phyloP scores from a whole-genome alignment of 768 basidiomycete genomes.

The Termitomyces sp. region DNA sequence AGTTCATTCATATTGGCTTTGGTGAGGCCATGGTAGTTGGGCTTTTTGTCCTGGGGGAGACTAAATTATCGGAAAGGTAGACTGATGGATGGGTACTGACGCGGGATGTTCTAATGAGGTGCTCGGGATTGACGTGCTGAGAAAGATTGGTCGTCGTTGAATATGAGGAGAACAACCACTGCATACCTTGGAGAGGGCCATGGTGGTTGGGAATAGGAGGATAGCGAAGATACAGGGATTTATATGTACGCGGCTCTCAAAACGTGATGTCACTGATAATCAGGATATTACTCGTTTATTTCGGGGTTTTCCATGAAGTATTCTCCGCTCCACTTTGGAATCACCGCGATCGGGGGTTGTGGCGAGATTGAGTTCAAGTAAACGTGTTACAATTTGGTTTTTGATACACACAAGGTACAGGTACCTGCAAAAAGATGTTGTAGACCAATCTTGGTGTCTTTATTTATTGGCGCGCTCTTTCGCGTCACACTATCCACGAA shows the following conservation, averaged over 20 bases:
- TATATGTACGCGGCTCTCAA: neutral
- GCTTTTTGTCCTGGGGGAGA: conserved; percentile 39
- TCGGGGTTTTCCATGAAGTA: neutral
- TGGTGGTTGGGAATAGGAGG: conserved; percentile 19
- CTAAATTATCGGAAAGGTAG: neutral
- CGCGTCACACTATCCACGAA: conserved; percentile 62
- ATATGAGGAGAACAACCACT: neutral
- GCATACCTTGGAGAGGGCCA: conserved; percentile 58
- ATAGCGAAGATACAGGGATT: neutral
- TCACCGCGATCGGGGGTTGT: too few relatives aligned
- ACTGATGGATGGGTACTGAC: conserved; percentile 19
- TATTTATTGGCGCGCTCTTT: conserved; percentile 46
- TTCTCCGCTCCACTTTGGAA: neutral
- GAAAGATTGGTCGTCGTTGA: conserved; percentile 1
- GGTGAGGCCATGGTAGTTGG: conserved; percentile 28
- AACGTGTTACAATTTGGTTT: conserved; percentile 7
- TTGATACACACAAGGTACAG: conserved; percentile 5
- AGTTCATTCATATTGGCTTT: conserved; percentile 23
- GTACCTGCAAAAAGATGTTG: conserved; percentile 28
- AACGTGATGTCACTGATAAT: conserved; percentile 4
- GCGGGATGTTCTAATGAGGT: conserved; percentile 52
- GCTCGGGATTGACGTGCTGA: conserved; percentile 65
- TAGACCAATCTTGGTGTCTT: conserved; percentile 40
- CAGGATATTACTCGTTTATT: neutral
- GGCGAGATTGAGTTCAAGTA: too few relatives aligned